Evolutionary conservation across 768 basidiomycete species (phyloP).

Genomic region (Lentinula boryana): DNA sequence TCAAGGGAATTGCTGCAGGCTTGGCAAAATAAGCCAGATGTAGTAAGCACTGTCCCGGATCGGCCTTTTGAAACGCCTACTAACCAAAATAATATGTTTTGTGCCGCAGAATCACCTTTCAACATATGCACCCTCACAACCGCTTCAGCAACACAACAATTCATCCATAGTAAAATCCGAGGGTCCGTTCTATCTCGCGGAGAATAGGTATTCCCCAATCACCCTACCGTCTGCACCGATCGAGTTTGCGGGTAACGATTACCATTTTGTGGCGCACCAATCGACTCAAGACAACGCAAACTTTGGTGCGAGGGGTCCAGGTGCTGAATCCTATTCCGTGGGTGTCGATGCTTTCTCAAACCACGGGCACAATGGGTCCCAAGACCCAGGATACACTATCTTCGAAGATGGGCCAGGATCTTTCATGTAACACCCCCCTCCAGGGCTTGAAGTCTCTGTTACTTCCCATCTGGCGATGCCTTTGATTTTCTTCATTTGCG

Average conservation of each 20-base stretch:
- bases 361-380: background rate
- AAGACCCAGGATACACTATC: background rate
- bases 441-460: background rate
- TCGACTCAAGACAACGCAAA: background rate
- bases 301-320: background rate
- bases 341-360: background rate
- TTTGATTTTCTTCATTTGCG: background rate
- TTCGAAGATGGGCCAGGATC: background rate
- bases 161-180: background rate
- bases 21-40: background rate
- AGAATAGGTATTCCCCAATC: background rate
- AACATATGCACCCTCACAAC: background rate
- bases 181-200: background rate
- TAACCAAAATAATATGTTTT: background rate
- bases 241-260: background rate
- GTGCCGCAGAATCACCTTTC: conserved; percentile 5
- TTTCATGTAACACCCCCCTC: background rate
- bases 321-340: background rate
- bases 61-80: background rate
- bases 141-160: background rate
- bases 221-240: background rate
- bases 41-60: background rate
- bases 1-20: conserved; percentile 1
- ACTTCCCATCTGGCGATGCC: background rate
- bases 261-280: background rate